Evolutionary conservation across 192 early-diverging fungal genomes (phyloP).

Genomic region (Helicostylum pulchrum): DNA sequence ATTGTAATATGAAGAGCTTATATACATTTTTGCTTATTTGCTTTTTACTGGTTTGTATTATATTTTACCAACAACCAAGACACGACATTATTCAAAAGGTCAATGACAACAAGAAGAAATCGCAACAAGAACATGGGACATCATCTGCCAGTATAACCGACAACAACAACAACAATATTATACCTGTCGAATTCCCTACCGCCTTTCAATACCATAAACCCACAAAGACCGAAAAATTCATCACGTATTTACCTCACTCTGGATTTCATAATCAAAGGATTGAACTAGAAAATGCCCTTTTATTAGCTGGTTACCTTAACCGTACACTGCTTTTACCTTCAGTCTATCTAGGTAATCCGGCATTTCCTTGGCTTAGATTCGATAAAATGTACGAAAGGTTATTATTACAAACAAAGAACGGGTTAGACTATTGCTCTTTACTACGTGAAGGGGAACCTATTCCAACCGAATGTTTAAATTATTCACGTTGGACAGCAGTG

Average conservation of each 20-base stretch:
- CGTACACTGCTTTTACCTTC: conserved; percentile 51
- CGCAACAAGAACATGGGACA: neutral
- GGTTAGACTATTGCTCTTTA: conserved; percentile 46
- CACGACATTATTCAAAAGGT: neutral
- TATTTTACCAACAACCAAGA: conserved; percentile 3
- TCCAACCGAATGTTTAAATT: conserved; percentile 55
- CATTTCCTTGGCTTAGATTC: conserved; percentile 48
- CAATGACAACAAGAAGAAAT: neutral
- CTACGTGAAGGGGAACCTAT: conserved; percentile 39
- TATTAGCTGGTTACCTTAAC: conserved; percentile 52
- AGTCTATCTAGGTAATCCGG: conserved; percentile 48
- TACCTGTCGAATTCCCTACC: conserved; percentile 15
- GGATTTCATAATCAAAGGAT: conserved; percentile 44
- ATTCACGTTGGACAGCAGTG: conserved; percentile 49
- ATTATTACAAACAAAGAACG: conserved; percentile 49
- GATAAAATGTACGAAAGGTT: conserved; percentile 49
- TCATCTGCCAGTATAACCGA: neutral
- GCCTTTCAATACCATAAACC: conserved; percentile 20
- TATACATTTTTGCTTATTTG: neutral
- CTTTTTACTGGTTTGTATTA: neutral
- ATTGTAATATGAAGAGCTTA: neutral
- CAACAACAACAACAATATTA: neutral
- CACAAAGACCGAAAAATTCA: conserved; percentile 24
- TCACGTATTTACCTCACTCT: conserved; percentile 40
- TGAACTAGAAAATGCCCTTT: conserved; percentile 45